Base-by-base conservation (phyloP, 2,329 filamentous ascomycete genomes). In the Aspergillus sp. region DNA sequence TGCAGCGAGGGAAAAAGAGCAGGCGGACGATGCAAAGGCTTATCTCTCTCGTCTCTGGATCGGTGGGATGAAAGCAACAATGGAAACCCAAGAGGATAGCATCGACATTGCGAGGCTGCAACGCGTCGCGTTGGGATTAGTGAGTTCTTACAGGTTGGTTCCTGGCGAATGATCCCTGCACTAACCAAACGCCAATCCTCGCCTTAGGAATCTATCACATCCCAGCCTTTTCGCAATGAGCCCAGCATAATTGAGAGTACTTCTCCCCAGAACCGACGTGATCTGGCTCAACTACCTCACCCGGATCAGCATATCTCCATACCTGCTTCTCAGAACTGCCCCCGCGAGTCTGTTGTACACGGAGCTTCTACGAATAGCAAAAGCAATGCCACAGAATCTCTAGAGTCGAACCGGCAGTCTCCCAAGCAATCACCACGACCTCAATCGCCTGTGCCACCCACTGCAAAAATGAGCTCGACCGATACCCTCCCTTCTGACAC, bases 51-150 rank as follows among this genome's bases (percentile, higher is more conserved):
- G 23, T 45, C 34, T 34, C 38, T 28, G 17, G 25, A 38, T 41
- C 15, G 7, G 22, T 43, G 43, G 54, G 46, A 22, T 56, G 59
- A 54, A 47, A 50, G 43, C n/a, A 41, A 63, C 28, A 23, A 78
- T 78, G 76, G 76, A 78, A 59, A 77, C 75, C 7, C 76, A 79
- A 56, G 71, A 74, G 34, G 74, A 79, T 61, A 79, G 77, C 57
- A 69, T 79, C 61, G 77, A 80, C 58, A 72, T 80, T 45, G 71
- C 68, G 55, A 72, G 73, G 63, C 64, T 79, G 62, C 76, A 78
- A 76, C 76, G 75, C 68, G 73, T 74, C 70, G 77, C 76, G 69
- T 70, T 80, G 65, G 75, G 74, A 23, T 68, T 75, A 67, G 71
- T 80, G 71, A 71, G 77, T 75, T 41, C 64, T 63, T 48, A 59